Percentiles rank a stretch among this genome's conserved stretches.
Evolutionary conservation across 2,329 filamentous ascomycete species (phyloP).

Genomic region (Fusarium humuli): DNA sequence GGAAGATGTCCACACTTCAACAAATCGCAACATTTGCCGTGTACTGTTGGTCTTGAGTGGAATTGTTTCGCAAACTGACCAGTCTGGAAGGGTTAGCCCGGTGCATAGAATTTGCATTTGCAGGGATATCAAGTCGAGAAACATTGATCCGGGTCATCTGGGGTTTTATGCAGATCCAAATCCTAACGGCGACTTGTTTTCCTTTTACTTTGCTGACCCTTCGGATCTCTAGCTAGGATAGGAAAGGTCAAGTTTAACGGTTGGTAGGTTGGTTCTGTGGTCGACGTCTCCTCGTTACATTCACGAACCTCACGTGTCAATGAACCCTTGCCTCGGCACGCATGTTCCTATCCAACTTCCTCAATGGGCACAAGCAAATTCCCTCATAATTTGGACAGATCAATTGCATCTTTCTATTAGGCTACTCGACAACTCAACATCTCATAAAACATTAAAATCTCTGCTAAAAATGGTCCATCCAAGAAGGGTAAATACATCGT

Average conservation of each 20-base stretch:
- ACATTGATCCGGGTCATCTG: neutral
- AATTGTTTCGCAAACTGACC: neutral
- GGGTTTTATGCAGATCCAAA: slow-evolving; percentile 1
- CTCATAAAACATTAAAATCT: slow-evolving; percentile 31
- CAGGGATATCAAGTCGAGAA: neutral
- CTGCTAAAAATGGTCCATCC: slow-evolving; percentile 23
- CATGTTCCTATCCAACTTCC: slow-evolving; percentile 18
- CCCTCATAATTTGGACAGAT: slow-evolving; percentile 16
- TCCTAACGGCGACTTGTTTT: neutral
- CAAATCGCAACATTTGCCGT: neutral
- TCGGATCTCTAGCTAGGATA: slow-evolving; percentile 3
- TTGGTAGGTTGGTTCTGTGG: neutral
- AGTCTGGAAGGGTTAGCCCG: neutral
- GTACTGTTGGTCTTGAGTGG: neutral
- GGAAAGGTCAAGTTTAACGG: slow-evolving; percentile 1
- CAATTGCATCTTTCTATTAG: slow-evolving; percentile 18
- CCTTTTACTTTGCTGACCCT: neutral
- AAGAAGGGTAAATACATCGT: slow-evolving; percentile 34
- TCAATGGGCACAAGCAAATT: slow-evolving; percentile 24
- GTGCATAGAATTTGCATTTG: neutral
- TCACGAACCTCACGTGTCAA: slow-evolving; percentile 20
- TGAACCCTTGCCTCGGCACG: slow-evolving; percentile 24
- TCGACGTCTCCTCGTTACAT: slow-evolving; percentile 23
- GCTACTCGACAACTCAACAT: slow-evolving; percentile 19
- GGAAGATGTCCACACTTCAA: neutral